Evolutionary conservation across 441 rosid species (phyloP), one percentile per base, ranked within the genome.

Genomic region (Populus hybrid): DNA sequence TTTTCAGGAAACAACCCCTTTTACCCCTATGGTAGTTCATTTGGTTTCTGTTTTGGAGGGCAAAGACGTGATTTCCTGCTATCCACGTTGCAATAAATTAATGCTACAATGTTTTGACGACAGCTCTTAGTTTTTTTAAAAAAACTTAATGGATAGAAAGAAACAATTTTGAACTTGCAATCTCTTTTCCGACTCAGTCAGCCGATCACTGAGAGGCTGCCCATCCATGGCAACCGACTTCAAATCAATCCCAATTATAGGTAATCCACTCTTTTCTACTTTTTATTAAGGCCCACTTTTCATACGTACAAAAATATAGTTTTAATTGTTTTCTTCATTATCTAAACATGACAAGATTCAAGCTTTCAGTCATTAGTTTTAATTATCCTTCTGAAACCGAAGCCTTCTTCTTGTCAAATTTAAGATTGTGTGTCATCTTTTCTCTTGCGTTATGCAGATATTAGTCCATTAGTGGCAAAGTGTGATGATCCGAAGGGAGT

Each of bases 161-260:
- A 42, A 11, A 42, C 57, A 12, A 46, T 46, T 46, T 46, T 46
- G 57, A 46, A 14, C 18, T 46, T 4, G 57, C 18, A 14, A 14
- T 14, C 57, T n/a, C 32, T 10, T 23, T 65, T 65, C 30, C 24
- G 16, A 16, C 35, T 9, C 30, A 26, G 35, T 21, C 34, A 28
- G 10, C 57, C 70, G 57, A 73, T 57, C 16, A 8, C 63, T 30
- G 26, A 46, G 40, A 67, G 14, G 35, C 42, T 38, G 24, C 67
- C 70, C 69, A 89, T 94, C 74, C 71, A 90, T 94, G 98, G 86
- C 98, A 16, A 88, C 96, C 28, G 93, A 89, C 81, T 92, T 94
- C 92, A 90, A 88, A 81, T 85, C 93, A 67, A 82, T 92, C 78
- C 97, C 96, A 3, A 70, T 94, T 10, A 90, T 94, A 77, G 95